Percentiles rank a stretch among this genome's conserved stretches.
These are phyloP conservation scores for Incumbomyces delicatus DNA, from an alignment of 2,329 filamentous ascomycete genomes.

Conservation along the genomic window DNA sequence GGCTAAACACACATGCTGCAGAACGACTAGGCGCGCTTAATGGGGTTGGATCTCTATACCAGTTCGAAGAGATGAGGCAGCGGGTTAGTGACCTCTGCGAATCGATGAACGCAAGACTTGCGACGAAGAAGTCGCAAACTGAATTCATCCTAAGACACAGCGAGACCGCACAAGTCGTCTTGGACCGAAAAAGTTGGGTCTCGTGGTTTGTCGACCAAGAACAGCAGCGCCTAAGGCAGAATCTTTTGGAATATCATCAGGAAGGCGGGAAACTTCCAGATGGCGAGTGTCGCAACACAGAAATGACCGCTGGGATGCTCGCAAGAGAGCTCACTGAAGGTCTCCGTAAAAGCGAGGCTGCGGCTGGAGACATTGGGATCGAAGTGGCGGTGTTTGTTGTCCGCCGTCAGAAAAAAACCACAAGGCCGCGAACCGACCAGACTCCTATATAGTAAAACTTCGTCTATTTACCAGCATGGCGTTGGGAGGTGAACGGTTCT, in stretches of 20 bases:
- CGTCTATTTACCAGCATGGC: too few relatives aligned
- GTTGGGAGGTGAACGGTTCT: too few relatives aligned
- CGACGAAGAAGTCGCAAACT: conserved; percentile 24
- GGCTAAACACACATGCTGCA: conserved; percentile 48
- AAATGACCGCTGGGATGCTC: conserved; percentile 45
- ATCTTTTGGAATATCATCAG: conserved; percentile 21
- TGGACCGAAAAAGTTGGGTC: conserved; percentile 48
- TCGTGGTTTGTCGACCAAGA: conserved; percentile 59
- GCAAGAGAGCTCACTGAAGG: conserved; percentile 51
- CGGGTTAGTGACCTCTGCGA: conserved; percentile 33
- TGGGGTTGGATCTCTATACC: conserved; percentile 44
- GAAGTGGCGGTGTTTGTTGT: conserved; percentile 43
- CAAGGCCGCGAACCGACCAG: not conserved
- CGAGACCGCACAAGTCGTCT: conserved; percentile 39
- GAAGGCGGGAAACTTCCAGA: conserved; percentile 24
- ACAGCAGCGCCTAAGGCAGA: conserved; percentile 45
- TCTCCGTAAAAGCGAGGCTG: conserved; percentile 40
- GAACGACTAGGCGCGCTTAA: conserved; percentile 45
- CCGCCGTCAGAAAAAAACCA: conserved; percentile 26
- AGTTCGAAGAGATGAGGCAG: conserved; percentile 42
- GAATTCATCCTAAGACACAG: conserved; percentile 41
- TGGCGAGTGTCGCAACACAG: conserved; percentile 29
- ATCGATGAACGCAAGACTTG: conserved; percentile 24
- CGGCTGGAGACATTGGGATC: conserved; percentile 30
- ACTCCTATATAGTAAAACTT: too few relatives aligned